Conservation (phyloP, 2,329 filamentous ascomycete species). For the Exophiala dermatitidis region DNA sequence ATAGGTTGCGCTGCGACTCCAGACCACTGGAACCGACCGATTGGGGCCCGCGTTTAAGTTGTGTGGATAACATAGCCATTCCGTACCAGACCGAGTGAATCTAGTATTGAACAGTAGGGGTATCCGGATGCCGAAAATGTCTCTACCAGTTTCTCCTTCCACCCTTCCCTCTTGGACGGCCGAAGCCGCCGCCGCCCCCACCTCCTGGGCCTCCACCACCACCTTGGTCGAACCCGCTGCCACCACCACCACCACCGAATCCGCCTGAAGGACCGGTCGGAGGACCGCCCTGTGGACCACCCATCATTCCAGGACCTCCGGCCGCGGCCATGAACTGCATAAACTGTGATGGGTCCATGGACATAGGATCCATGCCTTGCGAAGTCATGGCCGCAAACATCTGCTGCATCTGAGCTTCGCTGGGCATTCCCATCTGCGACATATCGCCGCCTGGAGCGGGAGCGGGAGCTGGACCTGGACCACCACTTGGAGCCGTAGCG, state of each 20-base stretch:
- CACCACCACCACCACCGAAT: slow-evolving; percentile 30
- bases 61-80: too few relatives aligned
- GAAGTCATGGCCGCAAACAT: slow-evolving; percentile 51
- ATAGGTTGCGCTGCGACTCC: too few relatives aligned
- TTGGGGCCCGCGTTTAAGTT: too few relatives aligned
- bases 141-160: slow-evolving; percentile 27
- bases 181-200: slow-evolving; percentile 28
- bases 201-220: slow-evolving; percentile 2
- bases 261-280: slow-evolving; percentile 27
- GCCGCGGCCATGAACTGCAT: slow-evolving; percentile 46
- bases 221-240: slow-evolving; percentile 18
- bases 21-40: too few relatives aligned
- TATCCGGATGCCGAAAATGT: slow-evolving; percentile 21
- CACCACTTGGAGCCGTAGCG: background rate
- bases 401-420: slow-evolving; percentile 43
- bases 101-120: background rate
- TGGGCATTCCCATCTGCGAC: slow-evolving; percentile 28
- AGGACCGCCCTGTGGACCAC: slow-evolving; percentile 31
- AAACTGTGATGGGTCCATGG: slow-evolving; percentile 49
- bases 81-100: background rate
- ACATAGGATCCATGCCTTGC: slow-evolving; percentile 47
- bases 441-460: slow-evolving; percentile 39
- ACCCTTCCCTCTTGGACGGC: slow-evolving; percentile 32
- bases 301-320: slow-evolving; percentile 31
- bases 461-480: background rate